Evolutionary conservation across 331 rosid genomes (phyloP).

Genomic region (Rhamnella rubrinervis): DNA sequence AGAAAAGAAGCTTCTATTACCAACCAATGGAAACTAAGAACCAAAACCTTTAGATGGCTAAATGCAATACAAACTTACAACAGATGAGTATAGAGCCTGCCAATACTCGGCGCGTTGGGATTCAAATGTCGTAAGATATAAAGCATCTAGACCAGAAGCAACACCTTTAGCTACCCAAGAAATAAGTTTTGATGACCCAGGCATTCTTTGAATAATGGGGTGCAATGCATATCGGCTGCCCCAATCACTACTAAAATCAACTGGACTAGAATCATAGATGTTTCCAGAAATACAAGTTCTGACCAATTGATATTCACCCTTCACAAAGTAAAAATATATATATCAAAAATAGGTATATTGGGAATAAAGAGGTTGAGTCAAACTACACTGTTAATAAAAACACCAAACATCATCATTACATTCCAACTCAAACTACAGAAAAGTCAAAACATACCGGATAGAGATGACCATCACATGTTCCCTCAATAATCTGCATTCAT

Average conservation of each 20-base stretch:
- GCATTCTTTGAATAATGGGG: constrained; percentile 65
- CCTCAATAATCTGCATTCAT: constrained; percentile 77
- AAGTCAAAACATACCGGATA: constrained; percentile 50
- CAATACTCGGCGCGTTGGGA: constrained; percentile 80
- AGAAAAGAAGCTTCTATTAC: neutral
- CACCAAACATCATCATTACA: neutral
- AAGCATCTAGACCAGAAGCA: constrained; percentile 86
- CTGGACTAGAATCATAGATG: constrained; percentile 87
- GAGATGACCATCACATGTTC: constrained; percentile 62
- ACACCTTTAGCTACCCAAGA: constrained; percentile 86
- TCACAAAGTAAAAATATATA: constrained; percentile 22
- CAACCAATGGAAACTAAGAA: constrained; percentile 10
- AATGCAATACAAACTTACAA: constrained; percentile 51
- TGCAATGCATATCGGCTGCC: constrained; percentile 78
- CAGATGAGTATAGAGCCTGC: constrained; percentile 80
- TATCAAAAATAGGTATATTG: neutral
- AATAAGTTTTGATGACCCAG: constrained; percentile 74
- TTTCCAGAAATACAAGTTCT: constrained; percentile 78
- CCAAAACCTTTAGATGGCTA: constrained; percentile 11
- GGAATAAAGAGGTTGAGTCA: neutral
- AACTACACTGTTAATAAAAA: constrained; percentile 12
- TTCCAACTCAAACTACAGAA: constrained; percentile 7
- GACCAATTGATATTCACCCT: constrained; percentile 66
- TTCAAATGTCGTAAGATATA: constrained; percentile 83
- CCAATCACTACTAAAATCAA: constrained; percentile 88